Conservation (phyloP, 1,284 basidiomycete genomes). For the Anthracocystis panici-leucophaei region DNA sequence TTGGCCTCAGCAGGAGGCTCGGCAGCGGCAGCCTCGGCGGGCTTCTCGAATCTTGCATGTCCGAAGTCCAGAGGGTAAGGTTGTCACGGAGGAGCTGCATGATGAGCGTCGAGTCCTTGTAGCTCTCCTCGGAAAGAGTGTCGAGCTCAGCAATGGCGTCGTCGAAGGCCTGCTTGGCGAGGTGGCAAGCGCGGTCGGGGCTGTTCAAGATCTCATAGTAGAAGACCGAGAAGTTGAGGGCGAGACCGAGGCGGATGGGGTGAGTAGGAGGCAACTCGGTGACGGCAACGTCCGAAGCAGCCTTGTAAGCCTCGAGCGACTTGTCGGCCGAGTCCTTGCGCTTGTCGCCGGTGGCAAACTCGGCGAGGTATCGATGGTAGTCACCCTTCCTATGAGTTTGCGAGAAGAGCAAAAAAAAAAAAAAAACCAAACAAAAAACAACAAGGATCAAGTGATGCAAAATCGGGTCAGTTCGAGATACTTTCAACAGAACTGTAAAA, state of each 20-base stretch:
- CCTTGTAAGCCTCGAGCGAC: conserved; percentile 99
- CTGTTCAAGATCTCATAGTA: conserved; percentile 99
- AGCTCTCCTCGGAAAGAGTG: conserved; percentile 98
- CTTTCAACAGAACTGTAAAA: neutral
- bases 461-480: conserved; percentile 1
- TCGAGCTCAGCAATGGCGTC: conserved; percentile 99
- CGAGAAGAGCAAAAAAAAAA: neutral
- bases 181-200: conserved; percentile 98
- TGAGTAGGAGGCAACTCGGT: conserved; percentile 98
- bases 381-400: conserved; percentile 89
- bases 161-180: conserved; percentile 99
- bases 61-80: conserved; percentile 93
- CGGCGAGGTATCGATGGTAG: conserved; percentile 99
- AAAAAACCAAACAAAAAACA: neutral
- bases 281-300: conserved; percentile 96
- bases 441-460: neutral
- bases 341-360: conserved; percentile 99
- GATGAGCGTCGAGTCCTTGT: conserved; percentile 92
- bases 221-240: conserved; percentile 99
- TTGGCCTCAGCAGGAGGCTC: conserved; percentile 65
- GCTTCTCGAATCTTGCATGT: conserved; percentile 77
- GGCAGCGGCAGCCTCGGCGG: conserved; percentile 64
- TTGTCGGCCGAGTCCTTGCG: conserved; percentile 98
- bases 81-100: conserved; percentile 99
- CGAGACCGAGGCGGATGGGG: conserved; percentile 98